Evolutionary conservation across 2,329 filamentous ascomycete species (phyloP).

Genomic region (Talaromyces funiculosus): DNA sequence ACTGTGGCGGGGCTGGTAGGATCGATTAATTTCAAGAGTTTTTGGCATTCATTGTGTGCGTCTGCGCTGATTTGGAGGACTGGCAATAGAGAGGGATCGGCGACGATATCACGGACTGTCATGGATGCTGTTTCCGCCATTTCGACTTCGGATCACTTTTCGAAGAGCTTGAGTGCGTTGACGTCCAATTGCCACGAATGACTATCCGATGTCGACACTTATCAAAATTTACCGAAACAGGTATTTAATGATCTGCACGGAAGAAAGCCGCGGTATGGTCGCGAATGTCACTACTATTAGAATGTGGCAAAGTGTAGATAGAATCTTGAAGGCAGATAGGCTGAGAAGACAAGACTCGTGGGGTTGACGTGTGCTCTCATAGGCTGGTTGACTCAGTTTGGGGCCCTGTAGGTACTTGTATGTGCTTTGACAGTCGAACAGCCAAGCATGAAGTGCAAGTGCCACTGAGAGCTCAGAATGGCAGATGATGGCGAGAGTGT

Average conservation of each 20-base stretch:
- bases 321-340: background rate
- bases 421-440: background rate
- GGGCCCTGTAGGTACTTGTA: background rate
- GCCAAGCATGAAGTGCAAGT: background rate
- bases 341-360: background rate
- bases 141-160: background rate
- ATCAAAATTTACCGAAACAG: background rate
- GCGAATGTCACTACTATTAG: background rate
- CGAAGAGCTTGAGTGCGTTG: background rate
- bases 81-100: conserved; percentile 59
- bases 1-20: conserved; percentile 24
- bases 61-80: conserved; percentile 68
- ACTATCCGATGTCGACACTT: background rate
- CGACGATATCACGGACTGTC: conserved; percentile 55
- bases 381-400: background rate
- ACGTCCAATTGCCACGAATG: background rate
- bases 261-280: background rate
- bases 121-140: conserved; percentile 33
- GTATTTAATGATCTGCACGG: background rate
- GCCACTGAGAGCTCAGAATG: background rate
- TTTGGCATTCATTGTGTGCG: conserved; percentile 65
- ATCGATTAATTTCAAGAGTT: conserved; percentile 52
- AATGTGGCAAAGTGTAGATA: background rate
- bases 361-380: background rate
- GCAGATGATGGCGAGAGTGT: background rate